Evolutionary conservation across 2,329 filamentous ascomycete genomes (phyloP).

Genomic region (Calonectria pteridis): DNA sequence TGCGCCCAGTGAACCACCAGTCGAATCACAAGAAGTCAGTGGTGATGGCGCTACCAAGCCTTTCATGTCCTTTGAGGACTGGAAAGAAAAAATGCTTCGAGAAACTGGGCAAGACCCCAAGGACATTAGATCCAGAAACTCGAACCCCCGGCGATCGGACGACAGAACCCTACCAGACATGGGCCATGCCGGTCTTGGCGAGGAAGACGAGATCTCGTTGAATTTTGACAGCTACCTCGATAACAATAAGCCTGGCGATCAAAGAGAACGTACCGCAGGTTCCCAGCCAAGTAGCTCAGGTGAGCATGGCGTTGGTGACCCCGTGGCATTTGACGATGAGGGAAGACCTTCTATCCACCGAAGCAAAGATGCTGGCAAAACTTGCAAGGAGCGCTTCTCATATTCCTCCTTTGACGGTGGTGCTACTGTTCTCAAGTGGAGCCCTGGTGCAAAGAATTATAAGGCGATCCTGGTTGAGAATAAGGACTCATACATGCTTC

Average conservation of each 20-base stretch:
- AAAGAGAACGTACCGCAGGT: slow-evolving; percentile 13
- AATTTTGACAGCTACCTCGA: slow-evolving; percentile 61
- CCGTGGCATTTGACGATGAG: slow-evolving; percentile 61
- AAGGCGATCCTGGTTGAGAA: slow-evolving; percentile 94
- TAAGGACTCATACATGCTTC: slow-evolving; percentile 98
- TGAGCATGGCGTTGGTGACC: slow-evolving; percentile 49
- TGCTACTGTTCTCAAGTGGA: slow-evolving; percentile 92
- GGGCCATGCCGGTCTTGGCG: slow-evolving; percentile 83
- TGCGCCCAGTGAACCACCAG: slow-evolving; percentile 13
- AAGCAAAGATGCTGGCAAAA: slow-evolving; percentile 95
- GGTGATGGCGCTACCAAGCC: slow-evolving; percentile 53
- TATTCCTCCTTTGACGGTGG: slow-evolving; percentile 98
- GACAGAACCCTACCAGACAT: slow-evolving; percentile 68
- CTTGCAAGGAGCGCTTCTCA: slow-evolving; percentile 97
- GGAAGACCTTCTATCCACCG: slow-evolving; percentile 69
- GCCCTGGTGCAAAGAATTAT: slow-evolving; percentile 85
- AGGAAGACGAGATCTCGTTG: slow-evolving; percentile 84
- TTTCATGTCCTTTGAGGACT: slow-evolving; percentile 97
- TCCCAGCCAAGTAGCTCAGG: slow-evolving; percentile 21
- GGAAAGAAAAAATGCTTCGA: slow-evolving; percentile 93
- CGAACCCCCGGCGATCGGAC: slow-evolving; percentile 62
- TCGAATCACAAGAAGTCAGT: slow-evolving; percentile 27
- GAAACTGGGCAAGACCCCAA: slow-evolving; percentile 82
- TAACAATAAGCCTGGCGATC: slow-evolving; percentile 30
- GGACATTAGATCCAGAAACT: slow-evolving; percentile 73